phyloP scores from a whole-genome alignment of 192 early-diverging fungal species.

The Radiomyces spectabilis region DNA sequence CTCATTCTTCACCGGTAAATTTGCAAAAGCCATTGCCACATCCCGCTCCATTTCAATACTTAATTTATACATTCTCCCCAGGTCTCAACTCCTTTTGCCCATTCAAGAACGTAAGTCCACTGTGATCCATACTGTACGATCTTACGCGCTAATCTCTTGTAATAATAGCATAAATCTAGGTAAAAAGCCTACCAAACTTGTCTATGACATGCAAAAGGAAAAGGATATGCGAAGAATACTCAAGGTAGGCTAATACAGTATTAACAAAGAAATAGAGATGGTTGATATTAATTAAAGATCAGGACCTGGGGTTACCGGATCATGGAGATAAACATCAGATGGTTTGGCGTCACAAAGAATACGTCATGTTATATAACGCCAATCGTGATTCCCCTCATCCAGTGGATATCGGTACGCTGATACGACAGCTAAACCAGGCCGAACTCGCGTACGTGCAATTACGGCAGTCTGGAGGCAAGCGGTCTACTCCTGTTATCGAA shows the following conservation, averaged over 20 bases:
- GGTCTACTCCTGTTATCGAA: too few species aligned
- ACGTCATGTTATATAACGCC: slow-evolving; percentile 33
- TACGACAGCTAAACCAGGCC: background rate
- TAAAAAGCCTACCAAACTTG: slow-evolving; percentile 32
- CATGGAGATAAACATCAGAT: slow-evolving; percentile 32
- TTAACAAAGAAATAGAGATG: background rate
- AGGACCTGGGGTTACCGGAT: slow-evolving; percentile 32
- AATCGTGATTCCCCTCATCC: slow-evolving; percentile 36
- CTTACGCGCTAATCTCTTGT: background rate
- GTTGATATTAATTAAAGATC: background rate
- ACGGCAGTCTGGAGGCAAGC: too few species aligned
- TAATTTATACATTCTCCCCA: too few species aligned
- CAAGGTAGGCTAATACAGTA: slow-evolving; percentile 9
- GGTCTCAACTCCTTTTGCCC: too few species aligned
- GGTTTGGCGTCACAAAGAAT: slow-evolving; percentile 36
- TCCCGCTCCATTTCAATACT: too few species aligned
- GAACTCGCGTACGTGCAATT: too few species aligned
- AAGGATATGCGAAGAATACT: slow-evolving; percentile 31
- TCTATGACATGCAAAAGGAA: slow-evolving; percentile 33
- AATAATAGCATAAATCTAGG: background rate
- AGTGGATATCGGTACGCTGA: background rate
- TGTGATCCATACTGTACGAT: background rate
- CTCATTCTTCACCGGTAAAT: too few species aligned
- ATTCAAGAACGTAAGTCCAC: background rate
- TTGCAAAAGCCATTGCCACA: too few species aligned